A percentile compares a stretch with the other conserved stretches of the same genome.
Evolutionary conservation across 176 grass and related monocot genomes (phyloP).

Genomic region (Ensete glaucum): DNA sequence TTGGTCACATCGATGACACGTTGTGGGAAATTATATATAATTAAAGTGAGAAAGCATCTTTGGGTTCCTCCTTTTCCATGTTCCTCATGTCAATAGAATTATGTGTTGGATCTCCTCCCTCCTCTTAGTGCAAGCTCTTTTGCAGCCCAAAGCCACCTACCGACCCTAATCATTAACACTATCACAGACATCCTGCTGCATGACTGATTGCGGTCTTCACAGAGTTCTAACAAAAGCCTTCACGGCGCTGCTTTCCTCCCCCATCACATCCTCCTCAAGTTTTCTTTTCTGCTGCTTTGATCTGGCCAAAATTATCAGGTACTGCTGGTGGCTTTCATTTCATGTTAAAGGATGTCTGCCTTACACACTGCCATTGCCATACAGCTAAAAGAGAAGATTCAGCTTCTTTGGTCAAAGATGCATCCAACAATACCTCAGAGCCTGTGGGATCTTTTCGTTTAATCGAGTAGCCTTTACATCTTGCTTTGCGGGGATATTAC

Average conservation of each 20-base stretch:
- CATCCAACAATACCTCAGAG: conserved; percentile 28
- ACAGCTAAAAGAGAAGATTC: conserved; percentile 29
- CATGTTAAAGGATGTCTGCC: conserved; percentile 26
- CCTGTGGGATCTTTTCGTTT: conserved; percentile 41
- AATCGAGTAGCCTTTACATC: conserved; percentile 34
- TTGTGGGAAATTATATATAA: not conserved
- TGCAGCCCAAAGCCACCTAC: not conserved
- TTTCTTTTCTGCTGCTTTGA: too few species aligned
- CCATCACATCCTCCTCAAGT: not conserved
- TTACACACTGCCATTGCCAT: conserved; percentile 16
- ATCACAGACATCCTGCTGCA: not conserved
- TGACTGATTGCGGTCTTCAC: not conserved
- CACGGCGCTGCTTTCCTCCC: not conserved
- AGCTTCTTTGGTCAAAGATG: conserved; percentile 62
- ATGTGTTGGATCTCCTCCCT: not conserved
- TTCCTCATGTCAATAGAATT: not conserved
- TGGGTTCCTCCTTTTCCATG: not conserved
- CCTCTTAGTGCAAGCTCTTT: not conserved
- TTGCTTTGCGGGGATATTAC: conserved; percentile 4
- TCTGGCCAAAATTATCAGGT: not conserved
- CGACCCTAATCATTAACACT: not conserved
- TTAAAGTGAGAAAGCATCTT: not conserved
- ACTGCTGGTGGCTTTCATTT: conserved; percentile 18
- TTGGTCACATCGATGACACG: not conserved
- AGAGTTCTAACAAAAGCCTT: not conserved